Percentiles rank a stretch among this genome's conserved stretches.
Evolutionary conservation across 768 basidiomycete species (phyloP).

Genomic region (Mycena pura): DNA sequence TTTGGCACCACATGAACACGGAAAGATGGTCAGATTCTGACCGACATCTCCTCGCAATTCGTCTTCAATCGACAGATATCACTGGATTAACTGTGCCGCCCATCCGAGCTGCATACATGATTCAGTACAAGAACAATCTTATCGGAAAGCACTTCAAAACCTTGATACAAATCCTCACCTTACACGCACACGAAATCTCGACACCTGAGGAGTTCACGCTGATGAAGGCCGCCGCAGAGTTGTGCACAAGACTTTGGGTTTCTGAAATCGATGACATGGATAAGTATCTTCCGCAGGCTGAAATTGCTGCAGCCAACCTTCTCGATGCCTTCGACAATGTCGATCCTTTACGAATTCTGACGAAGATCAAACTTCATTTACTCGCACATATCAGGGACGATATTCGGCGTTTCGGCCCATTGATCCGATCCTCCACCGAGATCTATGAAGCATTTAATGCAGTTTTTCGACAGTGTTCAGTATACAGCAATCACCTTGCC

Average conservation of each 20-base stretch:
- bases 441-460: conserved; percentile 37
- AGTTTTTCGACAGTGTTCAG: conserved; percentile 31
- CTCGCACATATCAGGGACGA: conserved; percentile 29
- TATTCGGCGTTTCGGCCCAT: conserved; percentile 32
- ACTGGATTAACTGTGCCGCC: conserved; percentile 18
- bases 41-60: conserved; percentile 14
- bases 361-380: conserved; percentile 33
- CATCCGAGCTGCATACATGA: conserved; percentile 25
- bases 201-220: conserved; percentile 11
- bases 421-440: conserved; percentile 32
- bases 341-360: conserved; percentile 27
- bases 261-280: conserved; percentile 27
- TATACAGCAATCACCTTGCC: conserved; percentile 36
- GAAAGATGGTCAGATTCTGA: conserved; percentile 4
- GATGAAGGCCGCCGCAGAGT: conserved; percentile 20
- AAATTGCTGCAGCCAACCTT: conserved; percentile 12
- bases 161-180: conserved; percentile 23
- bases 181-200: conserved; percentile 10
- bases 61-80: conserved; percentile 18
- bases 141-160: conserved; percentile 35
- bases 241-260: conserved; percentile 26
- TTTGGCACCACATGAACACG: too few species aligned
- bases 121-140: too few species aligned
- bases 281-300: conserved; percentile 6
- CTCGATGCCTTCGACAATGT: conserved; percentile 26